phyloP scores from a whole-genome alignment of 352 stramenopile species.

The Aphanomyces astaci region DNA sequence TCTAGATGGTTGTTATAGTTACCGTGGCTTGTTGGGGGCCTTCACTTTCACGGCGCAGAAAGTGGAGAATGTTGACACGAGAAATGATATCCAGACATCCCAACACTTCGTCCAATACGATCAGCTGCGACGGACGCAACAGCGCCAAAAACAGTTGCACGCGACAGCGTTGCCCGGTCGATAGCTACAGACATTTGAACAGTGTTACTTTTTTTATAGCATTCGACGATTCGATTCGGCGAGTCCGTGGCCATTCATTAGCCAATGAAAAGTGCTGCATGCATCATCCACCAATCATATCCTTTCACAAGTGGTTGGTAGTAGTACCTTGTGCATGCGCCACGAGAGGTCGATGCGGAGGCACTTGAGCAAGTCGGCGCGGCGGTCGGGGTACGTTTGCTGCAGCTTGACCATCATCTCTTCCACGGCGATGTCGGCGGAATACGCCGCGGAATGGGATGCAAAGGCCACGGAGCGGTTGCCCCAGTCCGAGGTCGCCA shows the following conservation, averaged over 20 bases:
- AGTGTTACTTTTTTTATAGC: too few species aligned
- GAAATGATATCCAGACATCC: conserved; percentile 95
- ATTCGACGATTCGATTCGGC: too few species aligned
- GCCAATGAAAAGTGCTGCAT: too few species aligned
- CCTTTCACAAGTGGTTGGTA: not conserved
- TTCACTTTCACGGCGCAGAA: conserved; percentile 83
- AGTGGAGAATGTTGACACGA: conserved; percentile 89
- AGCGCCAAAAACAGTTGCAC: conserved; percentile 96
- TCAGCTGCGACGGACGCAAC: conserved; percentile 92
- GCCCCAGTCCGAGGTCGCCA: conserved; percentile 95
- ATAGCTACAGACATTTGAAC: too few species aligned
- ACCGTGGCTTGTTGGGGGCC: conserved; percentile 40
- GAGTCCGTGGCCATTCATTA: too few species aligned
- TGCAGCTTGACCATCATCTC: conserved; percentile 97
- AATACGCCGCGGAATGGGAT: conserved; percentile 76
- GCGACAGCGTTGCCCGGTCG: conserved; percentile 75
- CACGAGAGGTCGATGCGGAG: conserved; percentile 93
- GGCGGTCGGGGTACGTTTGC: conserved; percentile 87
- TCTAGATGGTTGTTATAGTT: too few species aligned
- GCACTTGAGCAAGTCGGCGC: conserved; percentile 89
- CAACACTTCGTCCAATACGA: conserved; percentile 98
- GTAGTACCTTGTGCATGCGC: conserved; percentile 52
- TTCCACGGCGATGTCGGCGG: conserved; percentile 91
- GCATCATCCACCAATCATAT: conserved; percentile 32
- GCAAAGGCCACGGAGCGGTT: conserved; percentile 95